phyloP scores from a whole-genome alignment of 2,329 filamentous ascomycete genomes.

The Fusarium anguioides region DNA sequence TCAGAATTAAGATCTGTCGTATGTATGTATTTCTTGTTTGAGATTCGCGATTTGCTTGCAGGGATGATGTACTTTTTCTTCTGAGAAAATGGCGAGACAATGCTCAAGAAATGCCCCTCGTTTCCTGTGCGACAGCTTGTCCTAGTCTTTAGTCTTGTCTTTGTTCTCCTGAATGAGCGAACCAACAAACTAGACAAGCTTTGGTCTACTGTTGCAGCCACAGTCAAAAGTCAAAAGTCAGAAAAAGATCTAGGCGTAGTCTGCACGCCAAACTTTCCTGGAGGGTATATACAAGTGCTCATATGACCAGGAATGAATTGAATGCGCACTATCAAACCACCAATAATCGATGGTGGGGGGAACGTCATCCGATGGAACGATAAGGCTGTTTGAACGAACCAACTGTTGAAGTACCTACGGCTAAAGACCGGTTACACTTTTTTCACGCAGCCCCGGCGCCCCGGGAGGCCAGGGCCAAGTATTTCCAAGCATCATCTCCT shows the following conservation, averaged over 20 bases:
- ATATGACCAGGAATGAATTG: slow-evolving; percentile 29
- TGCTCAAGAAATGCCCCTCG: slow-evolving; percentile 25
- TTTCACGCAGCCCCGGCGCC: slow-evolving; percentile 28
- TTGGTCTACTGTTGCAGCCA: slow-evolving; percentile 16
- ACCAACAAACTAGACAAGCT: slow-evolving; percentile 22
- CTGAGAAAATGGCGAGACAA: slow-evolving; percentile 7
- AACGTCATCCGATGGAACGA: slow-evolving; percentile 25
- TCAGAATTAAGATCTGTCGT: not conserved
- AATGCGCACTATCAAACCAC: slow-evolving; percentile 6
- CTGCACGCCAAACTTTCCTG: not conserved
- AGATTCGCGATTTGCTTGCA: too few species aligned
- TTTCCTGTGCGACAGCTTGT: slow-evolving; percentile 34
- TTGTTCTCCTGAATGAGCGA: not conserved
- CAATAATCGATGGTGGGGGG: slow-evolving; percentile 21
- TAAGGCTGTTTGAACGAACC: slow-evolving; percentile 34
- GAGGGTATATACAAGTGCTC: slow-evolving; percentile 5
- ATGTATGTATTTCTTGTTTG: not conserved
- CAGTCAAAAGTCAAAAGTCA: slow-evolving; percentile 12
- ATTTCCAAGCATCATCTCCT: slow-evolving; percentile 36
- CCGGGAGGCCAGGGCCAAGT: slow-evolving; percentile 17
- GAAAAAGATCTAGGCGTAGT: slow-evolving; percentile 7
- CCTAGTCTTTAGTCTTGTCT: not conserved
- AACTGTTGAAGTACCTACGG: slow-evolving; percentile 13
- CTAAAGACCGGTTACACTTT: slow-evolving; percentile 36
- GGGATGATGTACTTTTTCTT: slow-evolving; percentile 12